These are phyloP conservation scores for Rhodomyrtus psidioides DNA, from an alignment of 441 rosid species.

Conservation along the genomic window DNA sequence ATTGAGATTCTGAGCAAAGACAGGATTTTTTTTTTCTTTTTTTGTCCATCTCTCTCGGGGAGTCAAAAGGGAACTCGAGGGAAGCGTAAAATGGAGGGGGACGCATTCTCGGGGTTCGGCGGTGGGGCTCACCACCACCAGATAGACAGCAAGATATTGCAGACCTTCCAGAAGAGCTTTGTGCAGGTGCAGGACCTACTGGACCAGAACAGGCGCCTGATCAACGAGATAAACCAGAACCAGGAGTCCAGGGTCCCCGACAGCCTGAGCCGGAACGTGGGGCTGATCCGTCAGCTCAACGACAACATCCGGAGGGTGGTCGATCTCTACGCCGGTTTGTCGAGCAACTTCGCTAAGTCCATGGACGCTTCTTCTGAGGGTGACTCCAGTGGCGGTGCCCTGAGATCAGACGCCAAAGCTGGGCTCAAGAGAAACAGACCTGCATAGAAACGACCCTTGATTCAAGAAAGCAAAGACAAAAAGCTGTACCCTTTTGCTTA, in stretches of 20 bases:
- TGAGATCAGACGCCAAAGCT: constrained; percentile 5
- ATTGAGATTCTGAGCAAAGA: constrained; percentile 4
- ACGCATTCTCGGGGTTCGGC: background rate
- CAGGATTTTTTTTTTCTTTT: background rate
- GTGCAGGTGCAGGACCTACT: constrained; percentile 13
- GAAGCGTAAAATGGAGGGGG: constrained; percentile 11
- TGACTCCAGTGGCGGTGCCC: background rate
- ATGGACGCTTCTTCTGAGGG: constrained; percentile 15
- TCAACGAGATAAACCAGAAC: constrained; percentile 13
- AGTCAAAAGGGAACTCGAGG: background rate
- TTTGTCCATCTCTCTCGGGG: background rate
- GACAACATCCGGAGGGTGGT: constrained; percentile 18
- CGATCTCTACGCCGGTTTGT: constrained; percentile 18
- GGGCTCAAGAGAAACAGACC: constrained; percentile 19
- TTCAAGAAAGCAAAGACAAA: background rate
- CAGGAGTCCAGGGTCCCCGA: constrained; percentile 15
- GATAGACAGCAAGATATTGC: constrained; percentile 9
- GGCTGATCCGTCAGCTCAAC: constrained; percentile 18
- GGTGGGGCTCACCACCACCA: background rate
- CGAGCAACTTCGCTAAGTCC: constrained; percentile 13
- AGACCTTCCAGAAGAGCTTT: constrained; percentile 17
- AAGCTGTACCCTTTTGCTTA: background rate
- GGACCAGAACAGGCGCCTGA: constrained; percentile 14
- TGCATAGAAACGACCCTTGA: background rate
- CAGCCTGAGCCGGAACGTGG: constrained; percentile 14